A percentile compares a stretch with the other conserved stretches of the same genome.
Evolutionary conservation across 106 monocot species (phyloP).

Genomic region (Acorus calamus): DNA sequence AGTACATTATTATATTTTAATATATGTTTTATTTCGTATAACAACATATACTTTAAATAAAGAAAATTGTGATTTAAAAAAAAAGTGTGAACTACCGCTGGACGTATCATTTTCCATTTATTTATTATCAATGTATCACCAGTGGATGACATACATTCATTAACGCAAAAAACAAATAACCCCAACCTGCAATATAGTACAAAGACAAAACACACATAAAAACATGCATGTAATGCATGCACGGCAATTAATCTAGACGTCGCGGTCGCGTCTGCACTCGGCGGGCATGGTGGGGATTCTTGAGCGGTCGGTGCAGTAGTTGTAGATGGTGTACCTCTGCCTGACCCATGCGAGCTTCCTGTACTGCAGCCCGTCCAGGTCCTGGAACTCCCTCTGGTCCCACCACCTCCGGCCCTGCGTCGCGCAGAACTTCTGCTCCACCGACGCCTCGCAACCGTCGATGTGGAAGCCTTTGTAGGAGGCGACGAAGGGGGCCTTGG

Average conservation of each 20-base stretch:
- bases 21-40: no score
- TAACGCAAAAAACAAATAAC: no score
- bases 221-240: no score
- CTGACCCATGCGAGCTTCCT: constrained; percentile 17
- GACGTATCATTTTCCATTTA: no score
- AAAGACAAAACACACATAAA: no score
- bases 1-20: no score
- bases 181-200: no score
- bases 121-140: no score
- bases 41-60: no score
- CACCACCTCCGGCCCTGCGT: constrained; percentile 37
- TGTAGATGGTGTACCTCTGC: constrained; percentile 29
- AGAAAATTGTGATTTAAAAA: no score
- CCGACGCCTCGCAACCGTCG: constrained; percentile 33
- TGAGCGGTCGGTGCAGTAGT: constrained; percentile 24
- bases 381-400: constrained; percentile 33
- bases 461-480: constrained; percentile 30
- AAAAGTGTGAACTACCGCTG: no score
- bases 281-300: constrained; percentile 11
- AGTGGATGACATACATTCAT: no score
- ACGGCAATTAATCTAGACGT: background rate
- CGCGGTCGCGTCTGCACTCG: constrained; percentile 26
- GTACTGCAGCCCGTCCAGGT: constrained; percentile 23
- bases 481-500: constrained; percentile 29
- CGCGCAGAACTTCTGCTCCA: constrained; percentile 25